Percentiles rank a stretch among this genome's conserved stretches.
Conservation (phyloP, 78 protist genomes). For the Bigelowiella natans region DNA sequence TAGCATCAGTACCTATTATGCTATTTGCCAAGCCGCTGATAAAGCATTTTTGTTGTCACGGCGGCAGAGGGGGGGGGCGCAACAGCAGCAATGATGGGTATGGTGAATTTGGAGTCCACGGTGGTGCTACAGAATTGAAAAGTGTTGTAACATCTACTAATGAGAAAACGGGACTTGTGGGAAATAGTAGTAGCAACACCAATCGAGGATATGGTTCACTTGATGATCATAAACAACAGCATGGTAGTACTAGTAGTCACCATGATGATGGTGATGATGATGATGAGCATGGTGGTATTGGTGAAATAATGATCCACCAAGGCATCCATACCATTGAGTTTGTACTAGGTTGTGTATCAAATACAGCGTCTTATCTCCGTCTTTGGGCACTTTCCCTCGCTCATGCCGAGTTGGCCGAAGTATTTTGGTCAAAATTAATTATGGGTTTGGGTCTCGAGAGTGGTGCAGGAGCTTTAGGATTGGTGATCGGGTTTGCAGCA, state of each 20-base stretch:
- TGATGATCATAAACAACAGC: too few species aligned
- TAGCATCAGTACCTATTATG: conserved; percentile 11
- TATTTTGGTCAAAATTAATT: conserved; percentile 6
- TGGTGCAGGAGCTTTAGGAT: neutral
- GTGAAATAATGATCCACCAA: conserved; percentile 56
- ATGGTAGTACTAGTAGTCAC: too few species aligned
- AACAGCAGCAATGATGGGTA: too few species aligned
- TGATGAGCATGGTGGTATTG: neutral
- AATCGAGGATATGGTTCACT: too few species aligned
- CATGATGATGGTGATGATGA: neutral
- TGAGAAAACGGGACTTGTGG: too few species aligned
- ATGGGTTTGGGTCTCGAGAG: neutral
- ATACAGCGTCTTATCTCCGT: conserved; percentile 99
- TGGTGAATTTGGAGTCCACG: too few species aligned
- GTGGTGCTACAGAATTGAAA: too few species aligned
- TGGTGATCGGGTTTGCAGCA: conserved; percentile 55
- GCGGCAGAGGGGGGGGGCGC: too few species aligned
- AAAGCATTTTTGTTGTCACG: too few species aligned
- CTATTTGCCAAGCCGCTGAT: conserved; percentile 12
- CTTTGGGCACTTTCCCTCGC: conserved; percentile 99
- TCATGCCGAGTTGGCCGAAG: conserved; percentile 75
- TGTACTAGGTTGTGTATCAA: conserved; percentile 88
- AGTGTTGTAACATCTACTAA: too few species aligned
- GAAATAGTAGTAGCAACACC: too few species aligned
- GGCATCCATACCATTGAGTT: conserved; percentile 98